Evolutionary conservation across 192 early-diverging fungal genomes (phyloP), one percentile per base, ranked within the genome.

Genomic region (Bifiguratus adelaidae): DNA sequence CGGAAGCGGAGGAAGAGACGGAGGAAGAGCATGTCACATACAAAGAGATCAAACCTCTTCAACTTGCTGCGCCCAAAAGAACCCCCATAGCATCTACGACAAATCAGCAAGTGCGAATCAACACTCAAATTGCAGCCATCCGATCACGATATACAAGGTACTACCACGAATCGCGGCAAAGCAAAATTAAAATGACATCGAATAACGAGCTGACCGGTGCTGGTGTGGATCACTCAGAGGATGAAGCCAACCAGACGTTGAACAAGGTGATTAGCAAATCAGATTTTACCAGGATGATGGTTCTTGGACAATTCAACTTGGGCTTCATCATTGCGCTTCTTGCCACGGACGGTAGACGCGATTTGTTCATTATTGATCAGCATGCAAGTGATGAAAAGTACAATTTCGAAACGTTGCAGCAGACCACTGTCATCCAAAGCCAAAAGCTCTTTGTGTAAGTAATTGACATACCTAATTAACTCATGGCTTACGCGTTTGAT

Each of bases 351-450:
- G 42, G 29, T 8, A n/a, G n/a, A n/a, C n/a, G n/a, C n/a, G 85
- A 91, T 53, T 72, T 99, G 6, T 96, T 88, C 57, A 90, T 99
- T 30, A 78, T 99, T 42, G 96, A 99, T 64, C 96, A 99, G 52
- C 96, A 99, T 61, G 96, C 96, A 1, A 82, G 82, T 0, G 95
- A 99, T 61, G 95, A 99, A 65, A 99, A 99, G 61, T 91, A 74
- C 65, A 95, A 95, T 53, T 99, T 89, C 67, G 95, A 99, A 65
- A 72, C 66, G 0, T 57, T 88, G 4, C 86, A 86, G 56, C 62
- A 65, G 33, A 71, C 58, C 0, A 81, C 82, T 0, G 51, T 65
- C 3, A 80, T 88, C 37, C 48, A 74, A 18, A 71, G 77, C 1
- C 86, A 90, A 47, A 62, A 66, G 32, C 67, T 95, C 4, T 73